A percentile compares a stretch with the other conserved stretches of the same genome.
Conservation (phyloP, 345 rosid genomes). For the Carallia brachiata region DNA sequence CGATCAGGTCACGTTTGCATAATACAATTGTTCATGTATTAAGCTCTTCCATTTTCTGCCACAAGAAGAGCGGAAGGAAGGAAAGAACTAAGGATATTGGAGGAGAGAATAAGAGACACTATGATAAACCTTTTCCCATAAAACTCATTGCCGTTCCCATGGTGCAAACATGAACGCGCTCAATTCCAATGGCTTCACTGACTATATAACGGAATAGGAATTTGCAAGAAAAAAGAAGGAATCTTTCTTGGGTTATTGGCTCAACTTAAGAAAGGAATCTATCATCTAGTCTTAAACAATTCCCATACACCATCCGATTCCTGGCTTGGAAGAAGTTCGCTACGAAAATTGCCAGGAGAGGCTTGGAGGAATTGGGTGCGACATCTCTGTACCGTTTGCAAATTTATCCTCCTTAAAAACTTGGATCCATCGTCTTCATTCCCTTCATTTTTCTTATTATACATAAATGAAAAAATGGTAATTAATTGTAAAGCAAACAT, state of each 20-base stretch:
- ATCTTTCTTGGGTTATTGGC: neutral
- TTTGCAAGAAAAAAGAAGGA: neutral
- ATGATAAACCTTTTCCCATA: conserved; percentile 56
- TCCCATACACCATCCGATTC: conserved; percentile 8
- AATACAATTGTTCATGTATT: neutral
- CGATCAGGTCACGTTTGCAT: no score
- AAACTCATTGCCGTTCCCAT: conserved; percentile 63
- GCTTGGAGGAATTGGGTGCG: neutral
- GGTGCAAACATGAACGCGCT: neutral
- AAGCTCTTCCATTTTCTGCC: no score
- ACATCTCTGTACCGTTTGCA: neutral
- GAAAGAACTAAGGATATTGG: neutral
- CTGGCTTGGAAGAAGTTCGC: conserved; percentile 16
- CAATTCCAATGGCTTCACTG: neutral
- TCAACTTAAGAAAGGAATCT: conserved; percentile 39
- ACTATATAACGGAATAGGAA: neutral
- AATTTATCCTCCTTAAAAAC: neutral
- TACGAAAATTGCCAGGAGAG: neutral
- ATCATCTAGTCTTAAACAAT: neutral
- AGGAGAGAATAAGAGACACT: neutral
- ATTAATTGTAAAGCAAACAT: no score
- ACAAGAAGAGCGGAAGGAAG: no score
- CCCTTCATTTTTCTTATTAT: no score
- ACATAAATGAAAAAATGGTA: no score
- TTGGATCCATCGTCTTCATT: no score